A percentile compares a stretch with the other conserved stretches of the same genome.
Evolutionary conservation across 768 basidiomycete species (phyloP).

Genomic region (Rickenella mellea): DNA sequence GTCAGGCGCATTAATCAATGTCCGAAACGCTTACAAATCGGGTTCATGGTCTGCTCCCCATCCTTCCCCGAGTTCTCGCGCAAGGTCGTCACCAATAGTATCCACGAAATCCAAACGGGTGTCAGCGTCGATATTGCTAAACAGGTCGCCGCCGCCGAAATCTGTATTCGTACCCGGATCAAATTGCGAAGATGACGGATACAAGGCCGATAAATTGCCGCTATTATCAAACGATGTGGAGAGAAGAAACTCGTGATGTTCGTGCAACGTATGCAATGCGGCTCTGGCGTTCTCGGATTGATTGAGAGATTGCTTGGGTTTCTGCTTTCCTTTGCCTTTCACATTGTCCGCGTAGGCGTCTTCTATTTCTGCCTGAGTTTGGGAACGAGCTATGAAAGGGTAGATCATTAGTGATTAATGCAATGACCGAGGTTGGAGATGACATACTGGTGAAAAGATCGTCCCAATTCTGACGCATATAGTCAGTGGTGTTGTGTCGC

Average conservation of each 20-base stretch:
- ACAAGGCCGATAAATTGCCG: constrained; percentile 18
- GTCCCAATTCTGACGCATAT: background rate
- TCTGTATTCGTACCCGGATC: constrained; percentile 24
- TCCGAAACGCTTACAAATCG: too few relatives aligned
- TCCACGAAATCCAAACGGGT: constrained; percentile 43
- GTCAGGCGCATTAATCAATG: too few relatives aligned
- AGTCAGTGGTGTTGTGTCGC: background rate
- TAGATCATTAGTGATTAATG: too few relatives aligned
- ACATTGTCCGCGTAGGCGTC: constrained; percentile 8
- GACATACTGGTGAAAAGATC: background rate
- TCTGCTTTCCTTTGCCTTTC: constrained; percentile 19
- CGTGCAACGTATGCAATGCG: constrained; percentile 56
- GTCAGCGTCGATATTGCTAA: constrained; percentile 32
- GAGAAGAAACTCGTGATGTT: constrained; percentile 59
- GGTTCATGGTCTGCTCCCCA: constrained; percentile 42
- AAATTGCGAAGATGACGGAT: constrained; percentile 47
- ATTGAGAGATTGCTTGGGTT: constrained; percentile 17
- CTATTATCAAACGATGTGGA: constrained; percentile 50
- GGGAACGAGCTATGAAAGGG: too few relatives aligned
- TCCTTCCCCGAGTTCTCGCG: constrained; percentile 61
- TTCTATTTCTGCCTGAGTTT: too few relatives aligned
- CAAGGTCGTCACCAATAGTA: constrained; percentile 65
- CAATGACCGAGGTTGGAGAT: background rate
- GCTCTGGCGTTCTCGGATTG: constrained; percentile 37
- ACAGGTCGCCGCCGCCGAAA: constrained; percentile 45